Base-by-base conservation (phyloP, 352 stramenopile genomes). In the Phytophthora pistaciae region DNA sequence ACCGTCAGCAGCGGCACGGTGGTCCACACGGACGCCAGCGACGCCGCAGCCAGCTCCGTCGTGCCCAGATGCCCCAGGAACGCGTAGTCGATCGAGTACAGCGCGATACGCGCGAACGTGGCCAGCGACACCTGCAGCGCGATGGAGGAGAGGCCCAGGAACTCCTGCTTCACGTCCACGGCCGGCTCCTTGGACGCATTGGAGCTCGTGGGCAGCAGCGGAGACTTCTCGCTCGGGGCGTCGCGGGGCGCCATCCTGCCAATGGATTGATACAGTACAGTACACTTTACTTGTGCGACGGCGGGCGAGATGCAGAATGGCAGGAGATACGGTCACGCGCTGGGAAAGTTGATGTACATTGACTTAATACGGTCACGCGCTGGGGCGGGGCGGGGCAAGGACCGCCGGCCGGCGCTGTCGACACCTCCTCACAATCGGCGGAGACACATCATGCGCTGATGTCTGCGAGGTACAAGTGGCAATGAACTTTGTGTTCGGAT, bases 51-150 rank as follows among this genome's bases (percentile, higher is more conserved):
- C 57, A 94, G 74, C 48, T 81, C 81, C 3, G 75, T 82, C 13
- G 80, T 91, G 60, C 87, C 85, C 46, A 94, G 38, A 52, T 94
- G 87, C 5, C 87, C 87, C 31, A 93, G 68, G 64, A 92, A 94
- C 33, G 83, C 85, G 60, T 83, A 87, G 76, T 92, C 87, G 69
- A 94, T 92, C 1, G 87, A 91, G 46, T 80, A 90, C 56, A 94
- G 74, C 9, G 84, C 84, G 52, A 94, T 88, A 1, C 86, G 81
- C 5, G 83, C 86, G 50, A 91, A 90, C 5, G 84, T 94, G 20
- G 84, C 83, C 54, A 94, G 73, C 54, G 82, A 91, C 27, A 94
- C 85, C 61, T 92, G 85, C 61, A 92, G 66, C 44, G 85, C 85
- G 75, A 92, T 92, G 64, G 80, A 88, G 53, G 80, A 74, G 18